Base-by-base conservation (phyloP, 2,329 filamentous ascomycete genomes). In the Ascochyta viciae-villosae region DNA sequence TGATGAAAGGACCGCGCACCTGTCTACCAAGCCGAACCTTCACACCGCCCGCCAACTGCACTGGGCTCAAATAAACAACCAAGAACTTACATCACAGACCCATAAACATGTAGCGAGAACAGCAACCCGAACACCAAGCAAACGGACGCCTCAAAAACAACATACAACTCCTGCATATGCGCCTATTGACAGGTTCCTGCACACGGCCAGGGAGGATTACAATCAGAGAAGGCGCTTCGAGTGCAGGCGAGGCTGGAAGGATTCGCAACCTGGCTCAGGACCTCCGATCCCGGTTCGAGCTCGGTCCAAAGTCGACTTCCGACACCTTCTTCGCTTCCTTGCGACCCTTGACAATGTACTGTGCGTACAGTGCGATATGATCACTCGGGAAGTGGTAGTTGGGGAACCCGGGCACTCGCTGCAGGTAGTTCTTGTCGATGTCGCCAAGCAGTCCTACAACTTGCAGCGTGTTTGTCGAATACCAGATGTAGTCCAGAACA, bases 401-500 rank as follows among this genome's bases (percentile, higher is more conserved):
- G 19, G 93, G 93, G 78, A 96, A 96, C 0, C 92, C 92, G 3
- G 93, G 92, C 24, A 97, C 91, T 48, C 89, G 86, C 75, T 91
- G 89, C 54, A 96, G 86, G 74, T 96, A 95, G 26, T 91, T 86
- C 61, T 88, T 85, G 74, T 97, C 93, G 2, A 96, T 91, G 39
- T 94, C 90, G 27, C 93, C 93, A 4, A 97, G 87, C 49, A 97
- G 78, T 49, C 89, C 89, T 16, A 91, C 88, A 23, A 96, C 90
- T 72, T 95, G 90, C 40, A 97, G 82, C 22, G 89, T 87, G 76
- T 95, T 96, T 54, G 92, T 94, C 53, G 92, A 93, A 78, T 96
- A 99, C 92, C 93, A 98, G 69, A 99, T 92, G 77, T 98, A 97
- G 75, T 99, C 95, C 64, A 99, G 90, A 54, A 96, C 91, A 60